phyloP scores from a whole-genome alignment of 1,139 yeast genomes.

The Candida sp. region DNA sequence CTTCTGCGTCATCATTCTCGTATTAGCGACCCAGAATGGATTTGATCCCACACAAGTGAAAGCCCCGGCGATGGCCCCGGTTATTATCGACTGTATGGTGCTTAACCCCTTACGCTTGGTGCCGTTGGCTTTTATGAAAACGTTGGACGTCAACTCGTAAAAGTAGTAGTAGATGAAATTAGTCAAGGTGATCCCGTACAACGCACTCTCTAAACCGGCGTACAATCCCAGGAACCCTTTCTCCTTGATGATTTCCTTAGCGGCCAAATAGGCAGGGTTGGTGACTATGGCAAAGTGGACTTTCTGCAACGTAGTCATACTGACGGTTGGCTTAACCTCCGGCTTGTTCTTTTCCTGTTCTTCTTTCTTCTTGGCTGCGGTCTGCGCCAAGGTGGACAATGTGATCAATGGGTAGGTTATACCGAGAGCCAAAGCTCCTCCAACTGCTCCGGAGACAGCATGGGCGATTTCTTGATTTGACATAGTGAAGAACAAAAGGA shows the following conservation, averaged over 20 bases:
- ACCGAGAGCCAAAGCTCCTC: conserved; percentile 87
- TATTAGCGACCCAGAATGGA: conserved; percentile 96
- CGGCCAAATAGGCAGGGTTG: conserved; percentile 34
- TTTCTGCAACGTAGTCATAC: conserved; percentile 19
- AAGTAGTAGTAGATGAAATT: conserved; percentile 92
- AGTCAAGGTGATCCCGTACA: conserved; percentile 84
- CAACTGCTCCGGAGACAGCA: conserved; percentile 93
- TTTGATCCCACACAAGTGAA: conserved; percentile 87
- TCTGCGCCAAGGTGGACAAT: conserved; percentile 83
- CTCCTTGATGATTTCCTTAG: conserved; percentile 53
- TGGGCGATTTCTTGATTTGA: conserved; percentile 62
- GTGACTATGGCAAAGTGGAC: conserved; percentile 22
- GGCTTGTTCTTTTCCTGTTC: conserved; percentile 23
- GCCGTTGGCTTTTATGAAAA: conserved; percentile 48
- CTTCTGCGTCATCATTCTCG: conserved; percentile 73
- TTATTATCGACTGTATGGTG: conserved; percentile 73
- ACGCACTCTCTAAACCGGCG: conserved; percentile 87
- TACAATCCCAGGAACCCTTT: conserved; percentile 80
- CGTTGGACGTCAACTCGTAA: conserved; percentile 71
- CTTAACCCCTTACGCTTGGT: conserved; percentile 45
- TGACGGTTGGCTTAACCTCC: conserved; percentile 9
- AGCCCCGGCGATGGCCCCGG: conserved; percentile 90
- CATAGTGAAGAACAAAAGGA: neutral
- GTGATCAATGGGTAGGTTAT: conserved; percentile 89
- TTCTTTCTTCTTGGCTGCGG: conserved; percentile 51